Conservation (phyloP, 208 protist genomes). For the Porcisia deanei region DNA sequence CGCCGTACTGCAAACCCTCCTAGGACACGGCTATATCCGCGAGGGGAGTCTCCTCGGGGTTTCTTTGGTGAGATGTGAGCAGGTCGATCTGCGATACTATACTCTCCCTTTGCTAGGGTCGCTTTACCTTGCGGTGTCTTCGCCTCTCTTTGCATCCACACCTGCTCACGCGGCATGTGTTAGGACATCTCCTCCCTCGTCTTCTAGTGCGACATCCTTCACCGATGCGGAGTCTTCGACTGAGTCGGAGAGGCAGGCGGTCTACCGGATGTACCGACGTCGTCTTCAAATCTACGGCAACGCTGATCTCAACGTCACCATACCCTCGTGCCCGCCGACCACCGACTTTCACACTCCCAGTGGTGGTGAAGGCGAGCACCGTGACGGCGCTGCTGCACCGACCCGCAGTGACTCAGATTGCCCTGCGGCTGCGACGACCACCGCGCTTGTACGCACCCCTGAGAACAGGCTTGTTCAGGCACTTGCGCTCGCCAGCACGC, state of each 20-base stretch:
- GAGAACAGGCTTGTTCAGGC: slow-evolving; percentile 28
- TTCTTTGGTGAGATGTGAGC: slow-evolving; percentile 41
- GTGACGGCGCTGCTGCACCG: neutral
- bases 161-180: neutral
- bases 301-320: slow-evolving; percentile 13
- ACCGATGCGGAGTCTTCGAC: neutral
- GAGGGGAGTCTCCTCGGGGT: slow-evolving; percentile 38
- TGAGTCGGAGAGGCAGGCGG: slow-evolving; percentile 25
- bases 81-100: slow-evolving; percentile 76
- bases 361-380: neutral
- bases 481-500: slow-evolving; percentile 23
- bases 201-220: neutral
- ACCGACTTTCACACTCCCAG: neutral
- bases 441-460: slow-evolving; percentile 15
- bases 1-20: slow-evolving; percentile 41
- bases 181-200: neutral
- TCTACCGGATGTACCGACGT: slow-evolving; percentile 29
- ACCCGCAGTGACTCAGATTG: neutral
- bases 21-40: slow-evolving; percentile 49
- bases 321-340: neutral
- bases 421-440: neutral
- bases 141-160: neutral
- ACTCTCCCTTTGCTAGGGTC: slow-evolving; percentile 56
- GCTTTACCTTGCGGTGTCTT: slow-evolving; percentile 55
- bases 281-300: slow-evolving; percentile 31